Conservation (phyloP, 768 basidiomycete species). For the Agaricus sinodeliciosus region DNA sequence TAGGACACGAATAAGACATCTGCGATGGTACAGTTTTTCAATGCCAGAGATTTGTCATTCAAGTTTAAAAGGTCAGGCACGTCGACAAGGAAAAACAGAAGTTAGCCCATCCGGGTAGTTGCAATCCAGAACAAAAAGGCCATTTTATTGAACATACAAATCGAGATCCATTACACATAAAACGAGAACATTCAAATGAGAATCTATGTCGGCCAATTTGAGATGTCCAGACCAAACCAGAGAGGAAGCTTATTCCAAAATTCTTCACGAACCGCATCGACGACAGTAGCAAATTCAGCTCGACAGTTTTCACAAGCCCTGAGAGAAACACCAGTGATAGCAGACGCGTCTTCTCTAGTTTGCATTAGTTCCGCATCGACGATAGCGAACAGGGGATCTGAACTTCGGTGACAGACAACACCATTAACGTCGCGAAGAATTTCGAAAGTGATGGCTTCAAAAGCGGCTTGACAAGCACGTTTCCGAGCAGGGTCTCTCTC, state of each 20-base stretch:
- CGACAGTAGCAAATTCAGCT: constrained; percentile 52
- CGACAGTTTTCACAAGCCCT: constrained; percentile 62
- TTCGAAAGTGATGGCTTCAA: constrained; percentile 70
- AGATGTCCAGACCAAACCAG: constrained; percentile 56
- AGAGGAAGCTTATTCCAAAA: constrained; percentile 58
- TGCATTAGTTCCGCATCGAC: constrained; percentile 64
- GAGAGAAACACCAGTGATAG: constrained; percentile 35
- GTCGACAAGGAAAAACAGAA: too few relatives aligned
- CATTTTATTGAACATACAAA: background rate
- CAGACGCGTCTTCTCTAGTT: constrained; percentile 41
- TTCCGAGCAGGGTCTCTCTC: constrained; percentile 37
- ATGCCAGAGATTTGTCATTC: too few relatives aligned
- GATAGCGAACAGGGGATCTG: constrained; percentile 68
- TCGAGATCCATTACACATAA: background rate
- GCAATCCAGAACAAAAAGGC: too few relatives aligned
- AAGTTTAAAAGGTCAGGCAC: too few relatives aligned
- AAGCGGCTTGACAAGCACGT: constrained; percentile 62
- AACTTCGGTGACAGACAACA: constrained; percentile 54
- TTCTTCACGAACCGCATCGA: constrained; percentile 52
- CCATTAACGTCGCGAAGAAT: constrained; percentile 70
- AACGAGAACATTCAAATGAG: background rate
- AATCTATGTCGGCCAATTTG: constrained; percentile 19
- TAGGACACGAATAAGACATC: too few relatives aligned
- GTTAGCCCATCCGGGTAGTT: too few relatives aligned
- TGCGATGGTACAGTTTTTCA: too few relatives aligned